Evolutionary conservation across 768 basidiomycete genomes (phyloP), one percentile per base, ranked within the genome.

Genomic region (Termitomyces sp.): DNA sequence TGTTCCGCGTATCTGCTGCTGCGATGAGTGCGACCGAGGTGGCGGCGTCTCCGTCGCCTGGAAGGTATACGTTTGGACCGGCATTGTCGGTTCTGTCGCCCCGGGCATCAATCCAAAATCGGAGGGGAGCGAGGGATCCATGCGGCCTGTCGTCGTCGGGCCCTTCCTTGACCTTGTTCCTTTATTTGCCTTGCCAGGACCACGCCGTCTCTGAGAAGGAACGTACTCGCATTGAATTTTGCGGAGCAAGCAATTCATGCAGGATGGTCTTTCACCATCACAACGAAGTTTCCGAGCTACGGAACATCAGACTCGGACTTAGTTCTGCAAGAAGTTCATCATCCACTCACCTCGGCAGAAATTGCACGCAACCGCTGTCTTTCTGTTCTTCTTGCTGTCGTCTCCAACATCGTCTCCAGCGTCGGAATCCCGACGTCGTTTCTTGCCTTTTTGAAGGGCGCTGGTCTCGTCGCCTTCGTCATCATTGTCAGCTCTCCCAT

Each of bases 201-300:
- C 91, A 52, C 91, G 83, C 38, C 90, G 83, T 69, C 82, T 73
- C 54, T 74, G 75, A 28, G 77, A 71, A 22, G 76, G 74, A 53
- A 80, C 81, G 71, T 89, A 90, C 59, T 70, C 72, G 68, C 89
- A 90, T 35, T 71, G 66, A 59, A 78, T 73, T 53, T 75, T 75
- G 42, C 88, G 85, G 36, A 78, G 78, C 20, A 66, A 70, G 73
- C 91, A 92, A 68, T 88, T 86, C 7, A 75, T 78, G 65, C 90
- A 92, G 6, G 75, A 71, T 35, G 90, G 91, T 64, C 76, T 80
- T 2, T 73, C 78, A 2, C 89, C 90, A 68, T 90, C 86, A 74
- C 91, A 92, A 28, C 84, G 80, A 59, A 92, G 82, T 72, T 92
- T 92, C 58, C 90, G 84, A 48, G 81, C 90, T 92, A 49, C 11